phyloP scores from a whole-genome alignment of 2,329 filamentous ascomycete genomes.

The Botrytis sinoallii region DNA sequence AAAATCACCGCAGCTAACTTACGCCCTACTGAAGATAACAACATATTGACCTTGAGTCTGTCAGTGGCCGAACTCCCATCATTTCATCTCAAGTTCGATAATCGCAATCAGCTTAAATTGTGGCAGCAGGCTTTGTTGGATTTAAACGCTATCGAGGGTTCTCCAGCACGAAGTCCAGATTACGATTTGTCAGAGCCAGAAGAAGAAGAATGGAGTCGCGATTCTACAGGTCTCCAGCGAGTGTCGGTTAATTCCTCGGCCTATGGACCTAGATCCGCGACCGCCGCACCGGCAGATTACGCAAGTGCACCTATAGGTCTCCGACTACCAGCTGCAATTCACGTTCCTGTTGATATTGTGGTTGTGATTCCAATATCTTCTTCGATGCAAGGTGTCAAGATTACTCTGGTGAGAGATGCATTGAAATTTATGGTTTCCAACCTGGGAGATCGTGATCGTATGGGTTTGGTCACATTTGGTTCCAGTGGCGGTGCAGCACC shows the following conservation, averaged over 20 bases:
- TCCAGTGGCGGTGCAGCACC: slow-evolving; percentile 91
- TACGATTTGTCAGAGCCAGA: slow-evolving; percentile 82
- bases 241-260: slow-evolving; percentile 76
- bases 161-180: slow-evolving; percentile 65
- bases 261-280: slow-evolving; percentile 80
- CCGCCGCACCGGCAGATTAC: slow-evolving; percentile 90
- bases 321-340: slow-evolving; percentile 48
- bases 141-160: slow-evolving; percentile 68
- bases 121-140: slow-evolving; percentile 89
- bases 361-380: slow-evolving; percentile 96
- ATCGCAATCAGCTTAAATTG: slow-evolving; percentile 76
- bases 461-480: slow-evolving; percentile 96
- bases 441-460: slow-evolving; percentile 87
- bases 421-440: slow-evolving; percentile 88
- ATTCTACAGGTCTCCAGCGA: slow-evolving; percentile 54
- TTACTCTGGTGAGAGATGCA: slow-evolving; percentile 87
- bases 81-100: slow-evolving; percentile 89
- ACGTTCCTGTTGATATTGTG: slow-evolving; percentile 92
- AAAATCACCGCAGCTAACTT: slow-evolving; percentile 38
- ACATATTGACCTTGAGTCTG: slow-evolving; percentile 78
- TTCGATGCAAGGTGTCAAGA: slow-evolving; percentile 99
- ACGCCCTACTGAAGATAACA: slow-evolving; percentile 62
- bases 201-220: slow-evolving; percentile 80
- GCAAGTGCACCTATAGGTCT: slow-evolving; percentile 57
- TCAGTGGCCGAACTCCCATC: slow-evolving; percentile 89